Evolutionary conservation across 1,284 basidiomycete genomes (phyloP), one percentile per base, ranked within the genome.

Genomic region (Cutaneotrichosporon dermatis): DNA sequence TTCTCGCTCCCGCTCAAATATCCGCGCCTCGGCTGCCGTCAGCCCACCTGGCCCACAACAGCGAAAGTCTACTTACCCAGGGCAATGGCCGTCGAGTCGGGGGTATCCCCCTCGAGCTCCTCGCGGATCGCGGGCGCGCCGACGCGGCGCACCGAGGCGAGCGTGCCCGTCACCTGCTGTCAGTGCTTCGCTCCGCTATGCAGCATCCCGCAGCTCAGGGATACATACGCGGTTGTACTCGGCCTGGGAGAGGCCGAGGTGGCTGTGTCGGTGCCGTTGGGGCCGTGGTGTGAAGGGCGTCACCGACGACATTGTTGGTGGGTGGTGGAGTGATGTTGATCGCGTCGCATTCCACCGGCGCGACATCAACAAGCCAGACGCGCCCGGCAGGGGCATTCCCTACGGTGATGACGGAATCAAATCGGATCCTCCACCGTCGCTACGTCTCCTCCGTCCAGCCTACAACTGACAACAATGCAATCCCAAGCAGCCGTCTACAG

Each of bases 131-230:
- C 9, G 10, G 43, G 45, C 13, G 54, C 43, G 11, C 54, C 43
- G 7, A 55, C 54, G 7, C 54, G 54, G 4, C 54, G 54, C 8
- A 55, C 54, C 15, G 45, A 48, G 13, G 54, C 54, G 10, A 55
- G 54, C 39, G 54, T 55, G 45, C 54, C 54, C 12, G 54, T 49
- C 9, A 55, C n/a, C 54, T 55, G 54, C 13, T 15, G 45, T 55
- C 45, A 55, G 54, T 25, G 36, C 6, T 15, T 9, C 25, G 37
- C 37, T n/a, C 33, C n/a, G 25, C 10, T 39, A 11, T 25, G 25
- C 25, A 25, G 25, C 25, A 25, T 25, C 25, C 25, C 25, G 25
- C 25, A 25, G 25, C 25, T 25, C 25, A 25, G n/a, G 39, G 10
- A n/a, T 15, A 51, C 50, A 16, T 33, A 55, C 54, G 35, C 44